Conservation (phyloP, 1,284 basidiomycete species). For the Veloboletus limbatus region DNA sequence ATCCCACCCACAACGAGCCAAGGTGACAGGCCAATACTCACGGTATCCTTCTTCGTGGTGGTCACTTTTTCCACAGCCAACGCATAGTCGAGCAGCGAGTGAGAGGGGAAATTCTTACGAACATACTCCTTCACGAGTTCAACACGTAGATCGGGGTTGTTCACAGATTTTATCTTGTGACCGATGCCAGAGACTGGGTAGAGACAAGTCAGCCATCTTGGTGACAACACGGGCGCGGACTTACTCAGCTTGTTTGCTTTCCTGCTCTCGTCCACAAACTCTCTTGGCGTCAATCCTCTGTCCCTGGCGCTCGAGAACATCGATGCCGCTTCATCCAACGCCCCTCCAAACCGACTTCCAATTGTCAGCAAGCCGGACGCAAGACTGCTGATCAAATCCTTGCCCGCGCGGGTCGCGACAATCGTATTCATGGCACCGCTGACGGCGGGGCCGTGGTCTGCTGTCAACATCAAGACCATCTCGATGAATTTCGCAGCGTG, state of each 20-base stretch:
- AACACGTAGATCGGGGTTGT: slow-evolving; percentile 96
- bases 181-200: slow-evolving; percentile 89
- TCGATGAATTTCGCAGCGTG: slow-evolving; percentile 97
- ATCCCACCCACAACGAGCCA: neutral
- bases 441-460: slow-evolving; percentile 98
- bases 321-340: slow-evolving; percentile 94
- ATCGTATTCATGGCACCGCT: slow-evolving; percentile 99
- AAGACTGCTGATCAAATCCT: slow-evolving; percentile 96
- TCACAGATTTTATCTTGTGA: slow-evolving; percentile 99
- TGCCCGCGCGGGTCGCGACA: slow-evolving; percentile 97
- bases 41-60: slow-evolving; percentile 95
- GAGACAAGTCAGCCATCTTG: neutral
- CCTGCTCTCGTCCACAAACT: slow-evolving; percentile 96
- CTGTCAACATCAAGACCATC: slow-evolving; percentile 99
- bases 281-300: slow-evolving; percentile 90
- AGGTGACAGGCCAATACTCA: slow-evolving; percentile 42
- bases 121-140: slow-evolving; percentile 98
- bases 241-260: slow-evolving; percentile 94
- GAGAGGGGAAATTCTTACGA: slow-evolving; percentile 91
- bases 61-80: slow-evolving; percentile 98
- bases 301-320: slow-evolving; percentile 95
- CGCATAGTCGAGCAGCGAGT: slow-evolving; percentile 95
- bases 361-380: slow-evolving; percentile 97
- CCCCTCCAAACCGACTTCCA: slow-evolving; percentile 97
- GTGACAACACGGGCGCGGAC: slow-evolving; percentile 21